Percentiles rank a stretch among this genome's conserved stretches.
These are phyloP conservation scores for Yarrowia divulgata DNA, from an alignment of 805 yeast species.

Conservation along the genomic window DNA sequence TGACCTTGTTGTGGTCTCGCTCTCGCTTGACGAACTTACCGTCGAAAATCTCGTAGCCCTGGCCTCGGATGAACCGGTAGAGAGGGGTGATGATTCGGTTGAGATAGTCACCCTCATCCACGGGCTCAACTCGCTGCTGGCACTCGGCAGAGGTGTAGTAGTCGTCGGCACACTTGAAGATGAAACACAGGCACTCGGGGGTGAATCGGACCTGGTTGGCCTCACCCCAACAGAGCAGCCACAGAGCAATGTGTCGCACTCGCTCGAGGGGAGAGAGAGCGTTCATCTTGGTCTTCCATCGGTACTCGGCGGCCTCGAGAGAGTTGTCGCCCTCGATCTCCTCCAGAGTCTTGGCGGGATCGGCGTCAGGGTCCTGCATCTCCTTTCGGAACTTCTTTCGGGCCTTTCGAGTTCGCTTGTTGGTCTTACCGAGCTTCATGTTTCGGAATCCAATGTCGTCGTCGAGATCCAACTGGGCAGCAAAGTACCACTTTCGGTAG, in stretches of 20 bases:
- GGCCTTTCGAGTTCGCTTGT: conserved; percentile 57
- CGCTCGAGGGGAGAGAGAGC: conserved; percentile 61
- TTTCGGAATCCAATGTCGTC: conserved; percentile 66
- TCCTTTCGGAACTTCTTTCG: conserved; percentile 55
- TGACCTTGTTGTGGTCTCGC: conserved; percentile 68
- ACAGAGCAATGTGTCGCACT: conserved; percentile 69
- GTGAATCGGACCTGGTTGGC: conserved; percentile 90
- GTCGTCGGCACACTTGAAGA: conserved; percentile 93
- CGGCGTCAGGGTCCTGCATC: conserved; percentile 59
- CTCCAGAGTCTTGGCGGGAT: conserved; percentile 64
- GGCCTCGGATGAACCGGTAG: conserved; percentile 70
- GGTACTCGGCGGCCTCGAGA: conserved; percentile 78
- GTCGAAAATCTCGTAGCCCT: conserved; percentile 64
- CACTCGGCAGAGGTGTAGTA: conserved; percentile 88
- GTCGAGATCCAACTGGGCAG: conserved; percentile 81
- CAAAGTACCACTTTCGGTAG: conserved; percentile 90
- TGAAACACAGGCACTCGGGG: conserved; percentile 87
- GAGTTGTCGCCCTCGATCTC: conserved; percentile 73
- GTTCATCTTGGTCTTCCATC: conserved; percentile 76
- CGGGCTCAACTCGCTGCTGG: conserved; percentile 66
- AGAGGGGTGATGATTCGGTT: conserved; percentile 93
- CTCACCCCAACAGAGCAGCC: conserved; percentile 76
- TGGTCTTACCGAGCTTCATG: conserved; percentile 61
- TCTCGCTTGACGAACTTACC: conserved; percentile 69
- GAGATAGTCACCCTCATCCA: conserved; percentile 74